phyloP scores from a whole-genome alignment of 106 monocot species.

The Hemerocallis citrina region DNA sequence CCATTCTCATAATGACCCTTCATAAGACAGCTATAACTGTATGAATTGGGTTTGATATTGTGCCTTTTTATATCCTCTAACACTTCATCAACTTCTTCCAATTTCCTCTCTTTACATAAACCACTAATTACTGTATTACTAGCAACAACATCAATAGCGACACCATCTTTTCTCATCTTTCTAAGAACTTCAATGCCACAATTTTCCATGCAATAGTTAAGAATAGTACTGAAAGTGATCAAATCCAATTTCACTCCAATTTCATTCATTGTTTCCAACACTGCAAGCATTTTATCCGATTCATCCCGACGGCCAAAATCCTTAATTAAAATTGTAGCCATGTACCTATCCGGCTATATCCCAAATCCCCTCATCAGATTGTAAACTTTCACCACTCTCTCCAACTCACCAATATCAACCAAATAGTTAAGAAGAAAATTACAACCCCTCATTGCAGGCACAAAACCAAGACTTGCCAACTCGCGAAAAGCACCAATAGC shows the following conservation, averaged over 20 bases:
- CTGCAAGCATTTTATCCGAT: constrained; percentile 19
- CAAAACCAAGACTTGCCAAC: constrained; percentile 22
- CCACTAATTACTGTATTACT: constrained; percentile 63
- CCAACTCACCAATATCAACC: constrained; percentile 17
- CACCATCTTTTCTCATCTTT: constrained; percentile 13
- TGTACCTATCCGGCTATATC: constrained; percentile 25
- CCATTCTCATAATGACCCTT: constrained; percentile 36
- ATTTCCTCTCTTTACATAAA: constrained; percentile 40
- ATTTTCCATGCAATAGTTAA: too few relatives aligned
- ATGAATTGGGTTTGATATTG: constrained; percentile 25
- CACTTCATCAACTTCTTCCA: constrained; percentile 61
- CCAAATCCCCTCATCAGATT: constrained; percentile 28
- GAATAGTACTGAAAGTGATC: constrained; percentile 28
- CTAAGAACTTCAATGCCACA: constrained; percentile 39
- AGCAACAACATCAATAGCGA: constrained; percentile 17
- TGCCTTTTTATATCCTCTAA: constrained; percentile 47
- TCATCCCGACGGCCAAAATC: constrained; percentile 27
- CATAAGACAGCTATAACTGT: constrained; percentile 57
- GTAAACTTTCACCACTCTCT: constrained; percentile 27
- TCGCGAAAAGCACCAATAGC: constrained; percentile 29
- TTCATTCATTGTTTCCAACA: constrained; percentile 42
- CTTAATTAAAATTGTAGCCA: constrained; percentile 49
- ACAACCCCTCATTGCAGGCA: constrained; percentile 33
- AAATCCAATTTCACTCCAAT: constrained; percentile 35
- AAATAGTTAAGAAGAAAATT: constrained; percentile 59